Percentiles rank a stretch among this genome's conserved stretches.
These are phyloP conservation scores for Tilletia horrida DNA, from an alignment of 1,284 basidiomycete genomes.

Conservation along the genomic window DNA sequence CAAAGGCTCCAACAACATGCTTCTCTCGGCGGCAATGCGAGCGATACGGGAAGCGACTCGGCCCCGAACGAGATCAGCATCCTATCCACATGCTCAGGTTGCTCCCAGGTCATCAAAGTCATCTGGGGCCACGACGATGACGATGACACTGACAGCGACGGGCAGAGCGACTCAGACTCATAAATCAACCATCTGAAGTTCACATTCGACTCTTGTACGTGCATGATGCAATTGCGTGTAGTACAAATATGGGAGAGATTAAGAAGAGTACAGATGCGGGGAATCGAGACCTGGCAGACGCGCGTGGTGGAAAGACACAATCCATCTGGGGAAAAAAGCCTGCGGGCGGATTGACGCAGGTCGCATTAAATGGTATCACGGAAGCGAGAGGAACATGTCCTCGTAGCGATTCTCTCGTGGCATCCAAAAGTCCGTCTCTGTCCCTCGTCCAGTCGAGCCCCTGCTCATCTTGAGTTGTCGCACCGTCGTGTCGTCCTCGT, in stretches of 20 bases:
- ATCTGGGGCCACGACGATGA: neutral
- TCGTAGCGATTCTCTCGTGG: neutral
- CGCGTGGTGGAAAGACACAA: no score
- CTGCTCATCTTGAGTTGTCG: no score
- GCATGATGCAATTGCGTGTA: no score
- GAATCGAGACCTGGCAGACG: no score
- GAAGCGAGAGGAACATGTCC: conserved; percentile 7
- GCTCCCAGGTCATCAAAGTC: conserved; percentile 14
- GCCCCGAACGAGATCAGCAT: neutral
- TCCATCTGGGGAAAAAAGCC: no score
- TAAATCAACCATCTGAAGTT: no score
- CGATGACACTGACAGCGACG: neutral
- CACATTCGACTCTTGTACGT: no score
- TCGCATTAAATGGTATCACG: neutral
- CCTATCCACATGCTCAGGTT: conserved; percentile 8
- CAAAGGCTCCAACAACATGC: no score
- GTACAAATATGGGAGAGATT: no score
- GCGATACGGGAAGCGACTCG: neutral
- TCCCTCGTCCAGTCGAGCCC: neutral
- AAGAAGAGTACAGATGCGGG: no score
- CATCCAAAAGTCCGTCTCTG: conserved; percentile 12
- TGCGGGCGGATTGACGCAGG: no score
- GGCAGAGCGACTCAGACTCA: neutral
- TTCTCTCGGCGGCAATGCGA: no score
- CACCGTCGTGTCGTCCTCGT: neutral